Evolutionary conservation across 306 rosid genomes (phyloP).

Genomic region (Rosa lucieae): DNA sequence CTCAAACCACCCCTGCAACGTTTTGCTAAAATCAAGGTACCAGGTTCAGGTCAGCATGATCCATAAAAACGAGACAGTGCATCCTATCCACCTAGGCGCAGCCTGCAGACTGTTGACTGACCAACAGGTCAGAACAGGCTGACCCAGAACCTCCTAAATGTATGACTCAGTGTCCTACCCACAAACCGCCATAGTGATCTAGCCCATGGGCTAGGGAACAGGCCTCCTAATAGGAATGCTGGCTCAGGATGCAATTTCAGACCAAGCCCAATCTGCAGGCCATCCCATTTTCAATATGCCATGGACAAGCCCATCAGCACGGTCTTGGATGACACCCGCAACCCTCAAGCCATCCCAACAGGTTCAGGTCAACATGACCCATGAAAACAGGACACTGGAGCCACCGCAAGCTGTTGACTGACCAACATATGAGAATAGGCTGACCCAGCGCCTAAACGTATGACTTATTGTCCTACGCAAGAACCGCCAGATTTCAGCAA

Average conservation of each 20-base stretch:
- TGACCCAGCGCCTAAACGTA: not conserved
- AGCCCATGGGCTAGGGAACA: not conserved
- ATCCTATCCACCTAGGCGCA: not conserved
- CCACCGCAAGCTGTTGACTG: not conserved
- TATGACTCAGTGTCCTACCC: not conserved
- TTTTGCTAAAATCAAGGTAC: not conserved
- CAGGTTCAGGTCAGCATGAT: not conserved
- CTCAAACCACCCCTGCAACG: not conserved
- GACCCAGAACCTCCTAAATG: not conserved
- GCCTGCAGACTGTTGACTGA: not conserved
- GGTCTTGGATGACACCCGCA: not conserved
- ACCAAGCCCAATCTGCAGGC: not conserved
- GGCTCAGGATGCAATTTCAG: not conserved
- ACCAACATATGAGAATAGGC: not conserved
- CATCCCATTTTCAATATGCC: not conserved
- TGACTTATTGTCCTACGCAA: not conserved
- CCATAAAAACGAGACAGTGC: not conserved
- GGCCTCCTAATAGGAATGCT: not conserved
- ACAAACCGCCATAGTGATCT: not conserved
- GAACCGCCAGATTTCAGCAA: not conserved
- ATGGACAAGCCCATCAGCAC: not conserved
- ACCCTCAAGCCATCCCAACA: not conserved
- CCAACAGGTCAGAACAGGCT: slow-evolving; percentile 1
- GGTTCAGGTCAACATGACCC: not conserved
- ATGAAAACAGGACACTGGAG: not conserved